These are phyloP conservation scores for Ophiostoma novo-ulmi DNA, from an alignment of 2,329 filamentous ascomycete species.

Conservation along the genomic window DNA sequence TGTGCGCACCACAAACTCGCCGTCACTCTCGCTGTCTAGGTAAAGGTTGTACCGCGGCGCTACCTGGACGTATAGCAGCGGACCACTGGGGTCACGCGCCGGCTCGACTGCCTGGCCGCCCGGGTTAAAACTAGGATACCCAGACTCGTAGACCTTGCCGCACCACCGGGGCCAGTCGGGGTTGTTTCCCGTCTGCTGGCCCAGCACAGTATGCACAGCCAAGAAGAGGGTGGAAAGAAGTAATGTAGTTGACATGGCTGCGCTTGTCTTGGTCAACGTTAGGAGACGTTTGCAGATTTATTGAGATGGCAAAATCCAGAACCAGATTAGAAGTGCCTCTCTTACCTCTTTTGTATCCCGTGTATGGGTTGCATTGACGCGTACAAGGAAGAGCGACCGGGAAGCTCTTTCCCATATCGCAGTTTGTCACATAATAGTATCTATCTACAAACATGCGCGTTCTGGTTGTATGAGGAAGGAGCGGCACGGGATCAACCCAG, in stretches of 20 bases:
- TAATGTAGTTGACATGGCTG: background rate
- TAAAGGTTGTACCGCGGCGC: conserved; percentile 45
- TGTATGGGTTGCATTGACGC: background rate
- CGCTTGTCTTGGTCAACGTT: background rate
- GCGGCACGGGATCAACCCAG: background rate
- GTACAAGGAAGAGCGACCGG: background rate
- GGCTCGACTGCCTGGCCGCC: conserved; percentile 42
- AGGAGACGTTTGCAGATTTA: background rate
- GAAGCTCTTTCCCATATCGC: conserved; percentile 1
- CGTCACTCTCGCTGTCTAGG: conserved; percentile 38
- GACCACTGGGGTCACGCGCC: conserved; percentile 30
- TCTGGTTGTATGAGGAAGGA: background rate
- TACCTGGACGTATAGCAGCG: conserved; percentile 42
- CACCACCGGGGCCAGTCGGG: conserved; percentile 45
- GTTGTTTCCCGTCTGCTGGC: conserved; percentile 38
- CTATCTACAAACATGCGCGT: background rate
- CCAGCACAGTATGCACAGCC: background rate
- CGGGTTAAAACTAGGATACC: conserved; percentile 41
- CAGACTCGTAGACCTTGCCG: conserved; percentile 43
- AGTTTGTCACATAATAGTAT: background rate
- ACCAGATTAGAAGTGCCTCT: background rate
- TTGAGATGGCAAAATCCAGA: background rate
- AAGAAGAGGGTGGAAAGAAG: background rate
- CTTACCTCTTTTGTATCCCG: background rate
- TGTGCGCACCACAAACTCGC: conserved; percentile 43